Base-by-base conservation (phyloP, 345 rosid species). In the Syzygium aromaticum region DNA sequence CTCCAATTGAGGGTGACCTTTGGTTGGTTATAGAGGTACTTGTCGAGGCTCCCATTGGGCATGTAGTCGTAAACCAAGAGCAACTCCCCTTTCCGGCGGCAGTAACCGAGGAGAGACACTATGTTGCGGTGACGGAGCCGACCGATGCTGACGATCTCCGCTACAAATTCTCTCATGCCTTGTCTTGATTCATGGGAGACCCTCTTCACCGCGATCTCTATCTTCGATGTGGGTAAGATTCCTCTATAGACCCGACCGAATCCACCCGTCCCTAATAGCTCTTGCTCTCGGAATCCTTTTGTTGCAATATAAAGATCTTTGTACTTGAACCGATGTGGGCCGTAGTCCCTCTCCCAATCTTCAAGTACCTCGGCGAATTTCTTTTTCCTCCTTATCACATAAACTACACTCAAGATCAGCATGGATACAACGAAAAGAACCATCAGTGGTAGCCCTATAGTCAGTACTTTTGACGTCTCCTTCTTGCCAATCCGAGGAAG, bases 191-290 rank as follows among this genome's bases (percentile, higher is more conserved):
- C 93, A 51, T 96, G 98, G 1, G 95, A 94, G 28, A 95, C 88
- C 89, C 91, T 93, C 88, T 96, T 96, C 61, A 96, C 96, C 0
- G 98, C 99, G 51, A 96, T 88, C 83, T 92, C 92, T 1, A 90
- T 7, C 54, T 90, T 95, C 5, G 94, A 87, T 30, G 14, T 87
- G 3, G 92, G 95, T 1, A 96, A 84, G 7, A 89, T 78, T 7
- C 98, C 97, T 93, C 88, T 90, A 46, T 94, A 96, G 13, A 96
- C 99, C 30, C 91, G 87, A 1, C 99, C 98, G 33, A 95, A 95
- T 52, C 99, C 98, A 1, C 99, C 98, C 0, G 87, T 28, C 1
- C 99, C 99, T 38, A 96, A 52, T 38, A 94, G 77, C 57, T 92
- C 97, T 78, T 89, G 93, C 22, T 94, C 95, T 84, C 85, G 93